Conservation (phyloP, 805 yeast species). For the Yarrowia divulgata region DNA sequence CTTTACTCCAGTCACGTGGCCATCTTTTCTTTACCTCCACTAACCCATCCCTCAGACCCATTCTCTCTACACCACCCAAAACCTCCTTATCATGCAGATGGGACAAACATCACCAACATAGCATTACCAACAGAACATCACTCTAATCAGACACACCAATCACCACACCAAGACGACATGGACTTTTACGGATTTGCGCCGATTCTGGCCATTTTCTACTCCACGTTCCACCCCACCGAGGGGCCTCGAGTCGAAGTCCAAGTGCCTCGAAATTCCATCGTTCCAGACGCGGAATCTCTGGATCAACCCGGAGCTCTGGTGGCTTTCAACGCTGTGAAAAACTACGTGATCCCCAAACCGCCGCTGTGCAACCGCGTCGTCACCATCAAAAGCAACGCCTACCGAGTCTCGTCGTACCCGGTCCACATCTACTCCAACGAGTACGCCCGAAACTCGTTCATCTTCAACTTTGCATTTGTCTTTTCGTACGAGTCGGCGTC, state of each 20-base stretch:
- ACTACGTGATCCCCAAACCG: slow-evolving; percentile 93
- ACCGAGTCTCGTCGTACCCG: slow-evolving; percentile 84
- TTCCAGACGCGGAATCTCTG: slow-evolving; percentile 49
- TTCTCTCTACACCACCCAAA: background rate
- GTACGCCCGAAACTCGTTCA: slow-evolving; percentile 90
- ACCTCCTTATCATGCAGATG: slow-evolving; percentile 7
- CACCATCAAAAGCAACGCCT: slow-evolving; percentile 72
- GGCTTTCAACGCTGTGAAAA: slow-evolving; percentile 84
- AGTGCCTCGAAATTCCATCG: slow-evolving; percentile 79
- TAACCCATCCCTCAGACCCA: too few species aligned
- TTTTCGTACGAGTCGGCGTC: slow-evolving; percentile 83
- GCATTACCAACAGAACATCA: background rate
- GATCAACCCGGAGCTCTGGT: slow-evolving; percentile 56
- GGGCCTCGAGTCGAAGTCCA: slow-evolving; percentile 93
- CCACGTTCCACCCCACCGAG: slow-evolving; percentile 93
- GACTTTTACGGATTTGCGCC: slow-evolving; percentile 72
- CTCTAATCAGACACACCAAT: background rate
- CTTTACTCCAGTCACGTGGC: background rate
- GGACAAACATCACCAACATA: background rate
- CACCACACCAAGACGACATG: background rate
- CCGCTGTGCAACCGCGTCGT: slow-evolving; percentile 84
- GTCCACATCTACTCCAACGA: slow-evolving; percentile 75
- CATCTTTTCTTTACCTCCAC: background rate
- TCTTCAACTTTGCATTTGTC: slow-evolving; percentile 91
- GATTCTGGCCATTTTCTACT: slow-evolving; percentile 85